phyloP scores from a whole-genome alignment of 2,329 filamentous ascomycete genomes.

The Xylariaceae sp. region DNA sequence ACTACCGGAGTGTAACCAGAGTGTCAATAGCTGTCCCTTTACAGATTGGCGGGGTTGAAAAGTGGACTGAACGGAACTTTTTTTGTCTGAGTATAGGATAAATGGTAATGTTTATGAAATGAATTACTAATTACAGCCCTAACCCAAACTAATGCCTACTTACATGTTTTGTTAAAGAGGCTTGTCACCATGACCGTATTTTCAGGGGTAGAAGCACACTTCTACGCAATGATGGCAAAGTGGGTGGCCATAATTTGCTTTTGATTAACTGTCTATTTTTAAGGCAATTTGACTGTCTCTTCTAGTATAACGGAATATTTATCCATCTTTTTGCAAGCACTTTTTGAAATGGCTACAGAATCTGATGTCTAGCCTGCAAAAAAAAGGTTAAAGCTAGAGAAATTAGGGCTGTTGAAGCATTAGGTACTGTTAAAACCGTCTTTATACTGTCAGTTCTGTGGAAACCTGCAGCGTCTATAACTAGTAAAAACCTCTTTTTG shows the following conservation, averaged over 20 bases:
- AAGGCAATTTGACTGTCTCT: background rate
- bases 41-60: too few relatives aligned
- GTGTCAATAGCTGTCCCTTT: too few relatives aligned
- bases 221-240: background rate
- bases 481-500: background rate
- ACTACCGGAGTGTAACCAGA: too few relatives aligned
- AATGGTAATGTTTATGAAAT: background rate
- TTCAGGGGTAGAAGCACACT: background rate
- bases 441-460: background rate
- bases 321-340: background rate
- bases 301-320: background rate
- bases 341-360: background rate
- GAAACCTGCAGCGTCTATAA: background rate
- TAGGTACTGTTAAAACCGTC: background rate
- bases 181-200: background rate
- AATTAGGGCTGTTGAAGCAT: background rate
- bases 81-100: background rate
- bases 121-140: too few relatives aligned
- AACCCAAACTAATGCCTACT: background rate
- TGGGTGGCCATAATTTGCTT: background rate
- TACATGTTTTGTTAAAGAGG: background rate
- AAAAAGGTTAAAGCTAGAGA: background rate
- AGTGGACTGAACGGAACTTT: too few relatives aligned
- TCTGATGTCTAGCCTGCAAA: background rate
- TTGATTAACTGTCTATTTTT: background rate